A percentile compares a stretch with the other conserved stretches of the same genome.
These are phyloP conservation scores for Globisporangium parvum DNA, from an alignment of 352 stramenopile genomes.

Conservation along the genomic window DNA sequence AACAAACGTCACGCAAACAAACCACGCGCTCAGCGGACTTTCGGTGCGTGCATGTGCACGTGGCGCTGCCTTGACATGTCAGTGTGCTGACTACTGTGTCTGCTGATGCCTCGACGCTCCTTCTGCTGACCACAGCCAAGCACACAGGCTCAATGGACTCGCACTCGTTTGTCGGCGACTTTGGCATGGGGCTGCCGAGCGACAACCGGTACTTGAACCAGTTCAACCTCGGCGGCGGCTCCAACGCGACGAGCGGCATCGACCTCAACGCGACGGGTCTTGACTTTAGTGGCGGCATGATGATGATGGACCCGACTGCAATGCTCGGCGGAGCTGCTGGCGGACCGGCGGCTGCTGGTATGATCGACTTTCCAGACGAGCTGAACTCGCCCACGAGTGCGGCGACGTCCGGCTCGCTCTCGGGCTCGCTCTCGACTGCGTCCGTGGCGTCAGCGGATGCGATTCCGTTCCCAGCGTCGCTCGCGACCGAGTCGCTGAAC, in stretches of 20 bases:
- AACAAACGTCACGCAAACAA: too few relatives aligned
- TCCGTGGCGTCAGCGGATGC: slow-evolving; percentile 34
- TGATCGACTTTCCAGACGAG: slow-evolving; percentile 85
- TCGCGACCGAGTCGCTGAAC: slow-evolving; percentile 55
- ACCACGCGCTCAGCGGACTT: too few relatives aligned
- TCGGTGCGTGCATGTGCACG: too few relatives aligned
- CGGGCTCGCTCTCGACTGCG: slow-evolving; percentile 22
- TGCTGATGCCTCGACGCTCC: background rate
- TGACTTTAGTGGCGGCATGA: slow-evolving; percentile 65
- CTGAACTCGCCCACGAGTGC: slow-evolving; percentile 66
- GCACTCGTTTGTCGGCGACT: slow-evolving; percentile 71
- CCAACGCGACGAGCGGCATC: slow-evolving; percentile 18
- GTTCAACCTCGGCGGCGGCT: slow-evolving; percentile 45
- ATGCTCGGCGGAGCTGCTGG: slow-evolving; percentile 23
- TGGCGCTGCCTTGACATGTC: too few relatives aligned
- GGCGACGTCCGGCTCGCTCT: slow-evolving; percentile 23
- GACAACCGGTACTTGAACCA: slow-evolving; percentile 77
- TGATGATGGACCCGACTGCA: slow-evolving; percentile 56
- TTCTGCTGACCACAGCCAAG: background rate
- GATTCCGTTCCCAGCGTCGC: slow-evolving; percentile 72
- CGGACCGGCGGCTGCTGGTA: slow-evolving; percentile 26
- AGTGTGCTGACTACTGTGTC: background rate
- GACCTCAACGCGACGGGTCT: slow-evolving; percentile 34
- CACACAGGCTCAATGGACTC: slow-evolving; percentile 45
- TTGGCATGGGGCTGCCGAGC: slow-evolving; percentile 52